Evolutionary conservation across 2,329 filamentous ascomycete genomes (phyloP).

Genomic region (Hypoxylon sp.): DNA sequence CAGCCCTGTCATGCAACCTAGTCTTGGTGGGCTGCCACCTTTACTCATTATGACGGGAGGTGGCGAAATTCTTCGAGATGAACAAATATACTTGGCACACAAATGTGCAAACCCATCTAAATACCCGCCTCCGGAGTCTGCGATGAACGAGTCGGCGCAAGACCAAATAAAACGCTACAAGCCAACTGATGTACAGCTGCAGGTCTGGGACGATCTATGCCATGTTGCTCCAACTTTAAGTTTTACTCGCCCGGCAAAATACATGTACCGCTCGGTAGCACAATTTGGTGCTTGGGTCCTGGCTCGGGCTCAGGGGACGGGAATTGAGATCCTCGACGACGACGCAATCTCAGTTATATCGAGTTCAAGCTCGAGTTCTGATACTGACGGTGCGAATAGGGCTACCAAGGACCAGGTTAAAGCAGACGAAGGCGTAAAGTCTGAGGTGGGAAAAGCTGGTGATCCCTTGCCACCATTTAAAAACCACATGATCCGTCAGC

Average conservation of each 20-base stretch:
- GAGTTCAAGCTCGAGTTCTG: conserved; percentile 71
- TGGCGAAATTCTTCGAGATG: conserved; percentile 89
- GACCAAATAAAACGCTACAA: conserved; percentile 75
- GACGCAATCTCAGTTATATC: conserved; percentile 83
- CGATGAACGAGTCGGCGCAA: conserved; percentile 74
- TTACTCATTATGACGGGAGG: conserved; percentile 89
- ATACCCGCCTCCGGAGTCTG: conserved; percentile 78
- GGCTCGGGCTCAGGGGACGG: conserved; percentile 82
- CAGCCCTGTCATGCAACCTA: conserved; percentile 88
- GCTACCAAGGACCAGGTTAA: conserved; percentile 44
- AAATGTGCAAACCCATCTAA: conserved; percentile 88
- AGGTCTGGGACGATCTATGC: conserved; percentile 96
- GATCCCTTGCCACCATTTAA: conserved; percentile 85
- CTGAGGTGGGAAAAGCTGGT: conserved; percentile 84
- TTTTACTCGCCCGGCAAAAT: conserved; percentile 95
- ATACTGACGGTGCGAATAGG: conserved; percentile 52
- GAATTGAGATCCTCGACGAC: conserved; percentile 86
- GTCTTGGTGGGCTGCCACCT: conserved; percentile 89
- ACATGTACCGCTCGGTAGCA: conserved; percentile 92
- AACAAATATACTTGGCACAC: conserved; percentile 95
- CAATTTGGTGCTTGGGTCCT: conserved; percentile 95
- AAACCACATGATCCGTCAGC: conserved; percentile 92
- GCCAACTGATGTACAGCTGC: conserved; percentile 91
- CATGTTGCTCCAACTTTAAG: conserved; percentile 94
- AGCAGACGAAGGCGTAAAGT: conserved; percentile 36